Base-by-base conservation (phyloP, 805 yeast genomes). In the Wickerhamomyces bisporus region DNA sequence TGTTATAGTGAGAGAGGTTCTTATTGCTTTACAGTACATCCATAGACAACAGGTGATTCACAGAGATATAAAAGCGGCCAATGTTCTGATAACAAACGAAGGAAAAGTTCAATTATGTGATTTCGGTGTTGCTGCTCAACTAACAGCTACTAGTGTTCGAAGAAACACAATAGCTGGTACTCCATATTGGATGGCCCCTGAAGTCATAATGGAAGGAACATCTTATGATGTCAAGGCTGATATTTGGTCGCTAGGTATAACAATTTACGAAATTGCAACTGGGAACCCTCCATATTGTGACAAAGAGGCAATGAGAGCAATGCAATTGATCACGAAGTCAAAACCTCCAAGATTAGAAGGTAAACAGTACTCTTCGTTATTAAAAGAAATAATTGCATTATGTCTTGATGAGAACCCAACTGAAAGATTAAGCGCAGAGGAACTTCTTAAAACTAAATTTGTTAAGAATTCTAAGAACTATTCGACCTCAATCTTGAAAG, bases 131-230 rank as follows among this genome's bases (percentile, higher is more conserved):
- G 98, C 99, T 1, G 97, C 97, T 2, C 91, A 87, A 57, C 66
- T 89, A 31, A 77, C 94, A 3, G 72, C 89, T 26, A 73, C 81
- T 27, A 77, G 79, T 15, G 59, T 81, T 32, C 86, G 88, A 57
- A 71, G 98, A 50, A 85, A 91, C 26, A 93, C 98, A 0, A 88
- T 94, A 77, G 98, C 96, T 0, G 95, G 95, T 7, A 85, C 95
- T 1, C 94, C 94, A 0, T 93, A 88, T 57, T 93, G 98, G 98
- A 93, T 93, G 98, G 97, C 98, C 0, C 98, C 98, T 0, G 98
- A 91, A 60, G 98, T 91, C 24, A 91, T 91, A 28, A 74, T 86
- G 64, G 97, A 91, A 60, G 95, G 94, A 29, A 84, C 82, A 13
- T 73, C 81, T 8, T 85, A 93, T 67, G 95, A 86, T 58, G 75